phyloP scores from a whole-genome alignment of 2,329 filamentous ascomycete species.

The Colletotrichum australisinense region DNA sequence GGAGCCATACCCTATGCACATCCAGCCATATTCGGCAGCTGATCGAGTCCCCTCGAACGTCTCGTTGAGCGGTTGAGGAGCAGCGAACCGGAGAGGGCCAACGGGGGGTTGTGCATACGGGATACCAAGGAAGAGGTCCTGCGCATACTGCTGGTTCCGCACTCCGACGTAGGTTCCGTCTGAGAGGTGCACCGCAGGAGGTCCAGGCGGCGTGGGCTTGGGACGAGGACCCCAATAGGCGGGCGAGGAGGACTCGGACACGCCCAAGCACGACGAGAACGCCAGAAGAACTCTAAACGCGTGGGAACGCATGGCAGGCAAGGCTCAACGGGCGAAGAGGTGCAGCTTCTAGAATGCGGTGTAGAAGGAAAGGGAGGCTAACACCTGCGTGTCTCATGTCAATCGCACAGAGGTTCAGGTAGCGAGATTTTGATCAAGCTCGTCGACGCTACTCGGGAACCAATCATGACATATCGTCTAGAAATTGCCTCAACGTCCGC shows the following conservation, averaged over 20 bases:
- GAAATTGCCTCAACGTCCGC: slow-evolving; percentile 1
- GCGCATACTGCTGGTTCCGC: slow-evolving; percentile 51
- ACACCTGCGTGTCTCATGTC: slow-evolving; percentile 14
- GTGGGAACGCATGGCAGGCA: slow-evolving; percentile 16
- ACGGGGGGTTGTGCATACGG: slow-evolving; percentile 72
- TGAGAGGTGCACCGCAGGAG: slow-evolving; percentile 25
- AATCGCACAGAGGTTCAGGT: neutral
- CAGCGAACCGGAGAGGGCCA: slow-evolving; percentile 67
- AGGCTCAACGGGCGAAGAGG: slow-evolving; percentile 17
- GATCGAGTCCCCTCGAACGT: slow-evolving; percentile 56
- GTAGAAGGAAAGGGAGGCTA: neutral
- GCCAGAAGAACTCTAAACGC: slow-evolving; percentile 28
- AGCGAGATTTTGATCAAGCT: neutral
- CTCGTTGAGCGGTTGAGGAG: slow-evolving; percentile 62
- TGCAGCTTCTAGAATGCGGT: slow-evolving; percentile 7
- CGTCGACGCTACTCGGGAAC: neutral
- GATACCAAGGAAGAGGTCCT: slow-evolving; percentile 72
- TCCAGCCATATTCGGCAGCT: slow-evolving; percentile 58
- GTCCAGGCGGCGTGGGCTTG: slow-evolving; percentile 7
- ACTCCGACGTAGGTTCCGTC: slow-evolving; percentile 53
- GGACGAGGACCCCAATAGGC: neutral
- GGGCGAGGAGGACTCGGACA: slow-evolving; percentile 13
- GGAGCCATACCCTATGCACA: slow-evolving; percentile 63
- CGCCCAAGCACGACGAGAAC: slow-evolving; percentile 17
- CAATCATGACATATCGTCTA: neutral